Conservation (phyloP, 176 grass and related monocot genomes). For the Oryza glumipatula region DNA sequence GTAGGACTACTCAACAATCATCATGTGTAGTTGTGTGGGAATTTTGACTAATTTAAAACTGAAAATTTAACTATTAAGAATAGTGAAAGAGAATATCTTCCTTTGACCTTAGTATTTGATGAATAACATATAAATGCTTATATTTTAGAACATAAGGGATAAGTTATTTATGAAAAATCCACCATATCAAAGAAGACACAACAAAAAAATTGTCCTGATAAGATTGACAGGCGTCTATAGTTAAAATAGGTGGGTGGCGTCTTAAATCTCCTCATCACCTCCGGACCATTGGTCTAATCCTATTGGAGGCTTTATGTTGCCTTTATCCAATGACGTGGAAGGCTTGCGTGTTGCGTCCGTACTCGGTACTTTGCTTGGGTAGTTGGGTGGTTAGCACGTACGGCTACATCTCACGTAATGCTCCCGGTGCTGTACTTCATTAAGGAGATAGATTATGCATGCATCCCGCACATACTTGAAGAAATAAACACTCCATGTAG, state of each 20-base stretch:
- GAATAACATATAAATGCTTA: too few species aligned
- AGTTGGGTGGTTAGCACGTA: not conserved
- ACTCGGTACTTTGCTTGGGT: slow-evolving; percentile 3
- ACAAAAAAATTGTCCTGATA: too few species aligned
- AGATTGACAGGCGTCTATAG: too few species aligned
- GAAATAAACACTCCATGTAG: slow-evolving; percentile 7
- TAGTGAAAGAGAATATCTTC: too few species aligned
- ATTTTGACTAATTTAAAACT: too few species aligned
- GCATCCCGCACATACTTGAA: slow-evolving; percentile 16
- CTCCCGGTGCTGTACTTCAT: slow-evolving; percentile 12
- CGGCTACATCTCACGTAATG: not conserved
- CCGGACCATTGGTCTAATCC: not conserved
- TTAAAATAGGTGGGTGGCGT: not conserved
- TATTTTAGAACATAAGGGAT: too few species aligned
- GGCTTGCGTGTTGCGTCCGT: slow-evolving; percentile 9
- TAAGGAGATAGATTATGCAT: not conserved
- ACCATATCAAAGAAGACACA: too few species aligned
- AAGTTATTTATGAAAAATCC: too few species aligned
- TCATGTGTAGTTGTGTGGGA: too few species aligned
- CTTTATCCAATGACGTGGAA: not conserved
- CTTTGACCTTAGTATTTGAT: too few species aligned
- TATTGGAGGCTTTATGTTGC: not conserved
- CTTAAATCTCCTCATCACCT: not conserved
- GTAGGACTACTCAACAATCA: too few species aligned
- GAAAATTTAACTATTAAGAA: too few species aligned